Conservation (phyloP, 1,139 yeast species). For the Yamadazyma membranifaciens region DNA sequence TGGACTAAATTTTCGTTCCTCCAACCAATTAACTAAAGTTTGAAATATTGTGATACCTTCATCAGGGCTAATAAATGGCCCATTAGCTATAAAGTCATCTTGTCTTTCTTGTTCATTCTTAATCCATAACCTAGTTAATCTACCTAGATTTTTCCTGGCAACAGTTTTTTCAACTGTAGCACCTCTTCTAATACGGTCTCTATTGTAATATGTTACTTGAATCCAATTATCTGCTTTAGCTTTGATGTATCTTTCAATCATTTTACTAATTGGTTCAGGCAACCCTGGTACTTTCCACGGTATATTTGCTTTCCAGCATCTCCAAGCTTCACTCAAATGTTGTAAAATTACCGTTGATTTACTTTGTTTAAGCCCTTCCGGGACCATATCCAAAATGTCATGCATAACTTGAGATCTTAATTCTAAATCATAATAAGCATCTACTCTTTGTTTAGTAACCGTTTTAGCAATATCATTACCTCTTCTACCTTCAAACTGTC, state of each 20-base stretch:
- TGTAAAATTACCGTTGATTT: slow-evolving; percentile 87
- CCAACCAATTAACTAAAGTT: slow-evolving; percentile 93
- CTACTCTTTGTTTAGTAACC: slow-evolving; percentile 91
- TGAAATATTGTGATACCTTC: slow-evolving; percentile 87
- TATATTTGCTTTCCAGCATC: slow-evolving; percentile 98
- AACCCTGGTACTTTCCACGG: slow-evolving; percentile 98
- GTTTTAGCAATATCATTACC: slow-evolving; percentile 92
- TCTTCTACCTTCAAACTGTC: slow-evolving; percentile 96
- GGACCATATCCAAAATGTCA: slow-evolving; percentile 95
- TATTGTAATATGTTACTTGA: slow-evolving; percentile 86
- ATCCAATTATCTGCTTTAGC: slow-evolving; percentile 98
- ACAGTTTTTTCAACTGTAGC: slow-evolving; percentile 92
- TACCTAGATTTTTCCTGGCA: slow-evolving; percentile 87
- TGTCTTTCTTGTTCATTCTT: slow-evolving; percentile 92
- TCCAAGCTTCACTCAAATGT: slow-evolving; percentile 97
- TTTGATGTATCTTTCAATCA: slow-evolving; percentile 83
- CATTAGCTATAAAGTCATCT: slow-evolving; percentile 73
- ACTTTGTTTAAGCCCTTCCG: slow-evolving; percentile 87
- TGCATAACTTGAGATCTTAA: slow-evolving; percentile 93
- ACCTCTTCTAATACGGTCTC: slow-evolving; percentile 86
- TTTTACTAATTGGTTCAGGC: slow-evolving; percentile 85
- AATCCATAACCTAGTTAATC: slow-evolving; percentile 89
- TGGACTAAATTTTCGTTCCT: slow-evolving; percentile 76
- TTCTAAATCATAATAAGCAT: slow-evolving; percentile 92
- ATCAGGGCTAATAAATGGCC: slow-evolving; percentile 82